Base-by-base conservation (phyloP, 495 filamentous ascomycete genomes). In the Penicillium soppii region DNA sequence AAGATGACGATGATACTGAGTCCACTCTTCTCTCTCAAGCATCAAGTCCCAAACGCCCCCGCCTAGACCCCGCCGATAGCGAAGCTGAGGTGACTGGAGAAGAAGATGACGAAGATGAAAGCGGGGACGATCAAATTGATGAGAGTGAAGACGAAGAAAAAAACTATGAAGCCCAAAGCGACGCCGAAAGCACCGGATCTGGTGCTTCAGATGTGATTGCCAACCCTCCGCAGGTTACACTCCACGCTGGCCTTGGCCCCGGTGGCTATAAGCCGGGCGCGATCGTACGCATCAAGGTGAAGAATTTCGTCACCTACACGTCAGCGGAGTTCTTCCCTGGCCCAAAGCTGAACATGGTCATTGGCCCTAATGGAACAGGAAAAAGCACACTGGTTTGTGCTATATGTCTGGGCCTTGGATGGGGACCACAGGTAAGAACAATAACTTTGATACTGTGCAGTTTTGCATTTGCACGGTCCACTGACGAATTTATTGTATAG, bases 321-420 rank as follows among this genome's bases (percentile, higher is more conserved):
- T 82, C 85, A 23, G 92, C 90, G 43, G 90, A 94, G 55, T 96
- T 97, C 68, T 82, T 82, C 42, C 90, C 89, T 4, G 94, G 94
- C 0, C 92, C 95, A 10, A 94, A 88, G 58, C 66, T 99, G 59
- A 99, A 99, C 64, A 97, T 99, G 95, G 84, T 99, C 49, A 97
- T 99, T 58, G 94, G 94, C 0, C 94, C 94, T 7, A 99, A 99
- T 63, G 94, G 94, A 37, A 97, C 94, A 0, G 94, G 94, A 37
- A 99, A 99, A 66, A 96, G 91, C 75, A 96, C 95, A 0, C 80
- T 99, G 25, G 94, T 99, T 23, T 97, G 94, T 69, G 94, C 95
- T 22, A 95, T 99, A 53, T 97, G 95, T 70, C 70, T 99, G 10
- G 94, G 94, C 6, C 71, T 99, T 23, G 94, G 94, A 27, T 97